Evolutionary conservation across 2,329 filamentous ascomycete species (phyloP).

Genomic region (Beauveria scarabaeidicola): DNA sequence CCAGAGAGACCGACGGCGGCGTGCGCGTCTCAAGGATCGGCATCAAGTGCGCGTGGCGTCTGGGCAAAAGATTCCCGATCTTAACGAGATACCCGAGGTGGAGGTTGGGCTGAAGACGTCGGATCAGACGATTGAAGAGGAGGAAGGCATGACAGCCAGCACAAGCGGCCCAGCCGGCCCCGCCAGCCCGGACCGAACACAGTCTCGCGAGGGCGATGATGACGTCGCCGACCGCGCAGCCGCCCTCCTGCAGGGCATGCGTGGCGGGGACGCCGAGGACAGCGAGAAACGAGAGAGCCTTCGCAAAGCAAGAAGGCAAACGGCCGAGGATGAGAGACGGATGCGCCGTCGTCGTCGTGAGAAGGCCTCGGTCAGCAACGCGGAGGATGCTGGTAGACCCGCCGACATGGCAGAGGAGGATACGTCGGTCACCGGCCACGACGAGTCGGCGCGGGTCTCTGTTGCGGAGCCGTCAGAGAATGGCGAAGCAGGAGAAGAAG

Average conservation of each 20-base stretch:
- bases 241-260: slow-evolving; percentile 73
- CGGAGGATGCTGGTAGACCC: slow-evolving; percentile 16
- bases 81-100: slow-evolving; percentile 51
- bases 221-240: slow-evolving; percentile 83
- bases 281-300: slow-evolving; percentile 51
- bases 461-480: neutral
- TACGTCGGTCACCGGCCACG: slow-evolving; percentile 11
- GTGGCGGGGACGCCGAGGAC: slow-evolving; percentile 54
- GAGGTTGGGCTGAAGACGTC: slow-evolving; percentile 31
- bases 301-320: slow-evolving; percentile 55
- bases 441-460: slow-evolving; percentile 3
- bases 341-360: slow-evolving; percentile 58
- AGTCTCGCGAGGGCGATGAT: slow-evolving; percentile 44
- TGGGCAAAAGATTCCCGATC: slow-evolving; percentile 75
- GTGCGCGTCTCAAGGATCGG: slow-evolving; percentile 80
- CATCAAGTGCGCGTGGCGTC: slow-evolving; percentile 86
- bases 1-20: slow-evolving; percentile 77
- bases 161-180: slow-evolving; percentile 50
- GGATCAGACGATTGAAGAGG: slow-evolving; percentile 35
- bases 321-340: slow-evolving; percentile 69
- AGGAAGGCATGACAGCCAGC: slow-evolving; percentile 26
- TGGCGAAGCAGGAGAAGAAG: slow-evolving; percentile 12
- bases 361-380: slow-evolving; percentile 37
- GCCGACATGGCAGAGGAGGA: slow-evolving; percentile 18
- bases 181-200: slow-evolving; percentile 20